These are phyloP conservation scores for Annulohypoxylon bovei DNA, from an alignment of 495 filamentous ascomycete species.

Conservation along the genomic window DNA sequence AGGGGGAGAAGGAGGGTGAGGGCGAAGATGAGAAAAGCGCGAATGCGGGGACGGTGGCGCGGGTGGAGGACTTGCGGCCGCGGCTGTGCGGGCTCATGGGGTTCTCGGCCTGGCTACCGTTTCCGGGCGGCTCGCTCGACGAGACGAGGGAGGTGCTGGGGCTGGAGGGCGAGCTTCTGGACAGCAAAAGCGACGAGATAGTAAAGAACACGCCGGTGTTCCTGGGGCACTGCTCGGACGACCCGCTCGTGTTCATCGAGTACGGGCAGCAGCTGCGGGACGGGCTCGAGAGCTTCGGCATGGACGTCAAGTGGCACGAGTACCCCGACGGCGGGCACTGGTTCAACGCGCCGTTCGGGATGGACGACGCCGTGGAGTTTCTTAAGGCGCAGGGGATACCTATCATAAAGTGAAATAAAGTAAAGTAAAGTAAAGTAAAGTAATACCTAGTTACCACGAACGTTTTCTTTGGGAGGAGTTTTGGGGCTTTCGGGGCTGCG, in stretches of 20 bases:
- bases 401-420: background rate
- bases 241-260: constrained; percentile 58
- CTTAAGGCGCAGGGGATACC: constrained; percentile 41
- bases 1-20: background rate
- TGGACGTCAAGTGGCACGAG: constrained; percentile 59
- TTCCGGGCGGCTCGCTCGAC: constrained; percentile 49
- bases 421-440: background rate
- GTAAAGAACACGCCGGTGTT: constrained; percentile 58
- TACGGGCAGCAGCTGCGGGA: constrained; percentile 55
- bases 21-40: background rate
- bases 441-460: too few relatives aligned
- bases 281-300: constrained; percentile 52
- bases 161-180: constrained; percentile 20
- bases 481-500: background rate
- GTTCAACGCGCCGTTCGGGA: constrained; percentile 60
- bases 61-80: constrained; percentile 12
- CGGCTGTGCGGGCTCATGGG: constrained; percentile 59
- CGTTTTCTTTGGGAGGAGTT: background rate
- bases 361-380: constrained; percentile 62
- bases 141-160: constrained; percentile 47
- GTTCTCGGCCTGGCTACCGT: constrained; percentile 66
- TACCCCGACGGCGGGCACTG: constrained; percentile 66
- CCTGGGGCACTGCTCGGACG: constrained; percentile 64
- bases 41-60: too few relatives aligned
- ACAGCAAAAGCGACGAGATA: constrained; percentile 24